These are phyloP conservation scores for Corynascus novoguineensis DNA, from an alignment of 495 filamentous ascomycete genomes.

Conservation along the genomic window DNA sequence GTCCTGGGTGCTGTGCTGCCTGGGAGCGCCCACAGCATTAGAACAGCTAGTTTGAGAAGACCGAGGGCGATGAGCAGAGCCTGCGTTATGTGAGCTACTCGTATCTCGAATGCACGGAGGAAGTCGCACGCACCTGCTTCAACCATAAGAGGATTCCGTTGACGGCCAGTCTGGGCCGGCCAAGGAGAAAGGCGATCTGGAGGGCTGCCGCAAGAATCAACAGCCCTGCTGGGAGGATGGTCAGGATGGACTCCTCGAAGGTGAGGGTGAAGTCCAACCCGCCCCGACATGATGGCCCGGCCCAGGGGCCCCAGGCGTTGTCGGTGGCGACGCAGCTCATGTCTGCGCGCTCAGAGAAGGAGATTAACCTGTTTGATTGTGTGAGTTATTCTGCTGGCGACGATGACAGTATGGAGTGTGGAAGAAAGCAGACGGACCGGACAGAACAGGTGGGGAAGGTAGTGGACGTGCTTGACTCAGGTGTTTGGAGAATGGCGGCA, in stretches of 20 bases:
- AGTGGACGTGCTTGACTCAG: neutral
- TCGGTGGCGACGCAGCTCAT: conserved; percentile 4
- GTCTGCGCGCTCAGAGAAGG: neutral
- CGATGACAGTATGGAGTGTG: neutral
- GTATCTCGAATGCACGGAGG: neutral
- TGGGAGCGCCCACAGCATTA: conserved; percentile 10
- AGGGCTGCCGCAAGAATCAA: conserved; percentile 1
- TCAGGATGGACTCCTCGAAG: conserved; percentile 7
- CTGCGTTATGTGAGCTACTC: neutral
- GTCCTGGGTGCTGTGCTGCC: conserved; percentile 6
- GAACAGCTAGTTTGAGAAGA: conserved; percentile 5
- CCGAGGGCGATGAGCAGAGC: neutral
- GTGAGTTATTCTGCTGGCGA: neutral
- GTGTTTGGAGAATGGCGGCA: neutral
- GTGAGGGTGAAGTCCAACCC: conserved; percentile 7
- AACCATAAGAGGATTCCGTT: neutral
- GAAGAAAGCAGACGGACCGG: neutral
- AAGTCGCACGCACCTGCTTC: conserved; percentile 7
- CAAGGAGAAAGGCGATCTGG: conserved; percentile 3
- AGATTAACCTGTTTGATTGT: neutral
- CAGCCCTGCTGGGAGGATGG: conserved; percentile 3
- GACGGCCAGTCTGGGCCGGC: conserved; percentile 2
- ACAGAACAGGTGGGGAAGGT: neutral
- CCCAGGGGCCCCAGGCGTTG: conserved; percentile 5
- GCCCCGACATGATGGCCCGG: conserved; percentile 3